Conservation (phyloP, 108 stramenopile genomes). For the Nitzschia palea region DNA sequence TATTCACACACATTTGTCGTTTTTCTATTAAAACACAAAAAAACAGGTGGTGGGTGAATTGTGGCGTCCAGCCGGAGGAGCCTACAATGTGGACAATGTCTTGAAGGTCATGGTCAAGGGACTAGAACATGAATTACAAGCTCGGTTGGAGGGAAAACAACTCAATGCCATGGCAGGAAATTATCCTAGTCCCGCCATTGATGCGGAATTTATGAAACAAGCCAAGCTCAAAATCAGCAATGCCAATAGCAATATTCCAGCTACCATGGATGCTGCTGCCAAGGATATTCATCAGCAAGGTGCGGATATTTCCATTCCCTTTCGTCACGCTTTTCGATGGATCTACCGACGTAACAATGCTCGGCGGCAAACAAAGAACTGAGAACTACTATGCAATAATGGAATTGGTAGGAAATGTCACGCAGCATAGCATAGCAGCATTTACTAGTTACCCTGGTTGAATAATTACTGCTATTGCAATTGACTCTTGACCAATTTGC, state of each 20-base stretch:
- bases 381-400: neutral
- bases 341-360: neutral
- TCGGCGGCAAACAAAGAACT: neutral
- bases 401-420: neutral
- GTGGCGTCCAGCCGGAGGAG: constrained; percentile 76
- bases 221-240: neutral
- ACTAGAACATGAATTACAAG: constrained; percentile 79
- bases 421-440: neutral
- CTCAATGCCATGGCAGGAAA: constrained; percentile 10
- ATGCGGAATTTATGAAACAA: neutral
- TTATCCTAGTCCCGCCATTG: constrained; percentile 19
- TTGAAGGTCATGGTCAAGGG: constrained; percentile 81
- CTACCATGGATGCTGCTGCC: neutral
- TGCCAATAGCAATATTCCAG: neutral
- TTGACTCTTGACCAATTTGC: too few relatives aligned
- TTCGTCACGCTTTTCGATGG: neutral
- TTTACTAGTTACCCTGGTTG: neutral
- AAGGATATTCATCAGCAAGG: neutral
- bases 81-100: constrained; percentile 86
- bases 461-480: neutral
- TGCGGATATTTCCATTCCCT: neutral
- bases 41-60: constrained; percentile 79
- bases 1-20: neutral
- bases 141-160: constrained; percentile 48
- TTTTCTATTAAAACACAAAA: too few relatives aligned